phyloP scores from a whole-genome alignment of 257 asterid species.

The Echium plantagineum region DNA sequence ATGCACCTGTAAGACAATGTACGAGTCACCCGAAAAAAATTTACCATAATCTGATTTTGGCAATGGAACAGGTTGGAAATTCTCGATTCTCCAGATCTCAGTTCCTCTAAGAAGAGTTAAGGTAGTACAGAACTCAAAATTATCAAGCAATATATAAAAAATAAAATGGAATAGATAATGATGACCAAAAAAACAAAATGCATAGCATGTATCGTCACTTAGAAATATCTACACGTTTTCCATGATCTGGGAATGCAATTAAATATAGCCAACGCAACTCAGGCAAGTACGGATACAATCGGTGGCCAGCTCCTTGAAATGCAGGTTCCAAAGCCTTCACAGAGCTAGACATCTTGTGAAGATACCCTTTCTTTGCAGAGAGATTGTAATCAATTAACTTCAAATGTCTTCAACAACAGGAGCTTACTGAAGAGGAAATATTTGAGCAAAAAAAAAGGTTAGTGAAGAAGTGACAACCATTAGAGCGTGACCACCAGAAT shows the following conservation, averaged over 20 bases:
- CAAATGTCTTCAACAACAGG: background rate
- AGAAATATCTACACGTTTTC: background rate
- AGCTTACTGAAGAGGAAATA: background rate
- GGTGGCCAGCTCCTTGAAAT: conserved; percentile 90
- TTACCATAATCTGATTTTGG: conserved; percentile 82
- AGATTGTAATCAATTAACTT: background rate
- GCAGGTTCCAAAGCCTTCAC: conserved; percentile 82
- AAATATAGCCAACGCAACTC: conserved; percentile 8
- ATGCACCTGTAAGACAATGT: conserved; percentile 73
- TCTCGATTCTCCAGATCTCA: conserved; percentile 94
- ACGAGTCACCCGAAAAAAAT: conserved; percentile 91
- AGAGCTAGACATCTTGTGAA: conserved; percentile 47
- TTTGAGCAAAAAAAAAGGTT: background rate
- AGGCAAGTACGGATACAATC: conserved; percentile 51
- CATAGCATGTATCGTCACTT: background rate
- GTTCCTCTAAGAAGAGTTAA: conserved; percentile 58
- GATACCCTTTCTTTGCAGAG: conserved; percentile 15
- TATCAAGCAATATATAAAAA: conserved; percentile 2
- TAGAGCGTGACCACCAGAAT: too few species aligned
- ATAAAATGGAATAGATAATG: conserved; percentile 1
- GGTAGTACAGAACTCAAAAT: conserved; percentile 19
- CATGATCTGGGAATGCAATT: background rate
- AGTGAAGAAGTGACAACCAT: too few species aligned
- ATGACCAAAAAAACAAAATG: background rate
- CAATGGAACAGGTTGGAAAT: conserved; percentile 83